These are phyloP conservation scores for Wallacemonas rigidus DNA, from an alignment of 208 protist genomes.

Conservation along the genomic window DNA sequence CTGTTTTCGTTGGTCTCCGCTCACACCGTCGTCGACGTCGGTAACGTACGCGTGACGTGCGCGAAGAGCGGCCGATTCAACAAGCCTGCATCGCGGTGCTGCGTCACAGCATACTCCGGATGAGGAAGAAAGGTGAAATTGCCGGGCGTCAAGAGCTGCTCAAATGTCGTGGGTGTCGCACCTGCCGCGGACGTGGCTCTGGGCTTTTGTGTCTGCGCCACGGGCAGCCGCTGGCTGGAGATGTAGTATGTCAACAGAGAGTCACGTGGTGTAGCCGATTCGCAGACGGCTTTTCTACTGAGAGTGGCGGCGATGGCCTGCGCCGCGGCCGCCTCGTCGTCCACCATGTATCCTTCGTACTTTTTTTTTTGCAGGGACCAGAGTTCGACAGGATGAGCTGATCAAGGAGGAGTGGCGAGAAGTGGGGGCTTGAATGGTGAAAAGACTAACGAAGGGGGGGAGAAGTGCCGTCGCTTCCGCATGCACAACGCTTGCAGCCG, in stretches of 20 bases:
- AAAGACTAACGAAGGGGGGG: too few species aligned
- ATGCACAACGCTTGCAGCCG: too few species aligned
- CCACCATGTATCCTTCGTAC: neutral
- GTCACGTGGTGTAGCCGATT: neutral
- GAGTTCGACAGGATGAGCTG: too few species aligned
- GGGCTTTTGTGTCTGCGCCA: neutral
- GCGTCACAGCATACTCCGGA: conserved; percentile 47
- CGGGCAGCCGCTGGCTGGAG: conserved; percentile 36
- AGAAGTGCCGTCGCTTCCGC: too few species aligned
- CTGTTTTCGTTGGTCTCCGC: too few species aligned
- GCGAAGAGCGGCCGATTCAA: conserved; percentile 64
- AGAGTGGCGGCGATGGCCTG: conserved; percentile 5
- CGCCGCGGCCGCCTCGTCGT: neutral
- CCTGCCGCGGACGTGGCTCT: neutral
- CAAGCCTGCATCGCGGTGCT: conserved; percentile 21
- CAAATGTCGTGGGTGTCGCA: neutral
- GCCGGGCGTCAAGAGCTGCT: conserved; percentile 23
- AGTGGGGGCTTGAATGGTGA: too few species aligned
- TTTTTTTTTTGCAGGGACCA: too few species aligned
- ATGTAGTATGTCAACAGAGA: conserved; percentile 38
- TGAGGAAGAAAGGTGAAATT: conserved; percentile 67
- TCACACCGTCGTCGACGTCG: too few species aligned
- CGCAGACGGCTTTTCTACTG: neutral
- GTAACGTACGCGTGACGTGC: conserved; percentile 25
- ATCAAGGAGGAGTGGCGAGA: too few species aligned